Conservation (phyloP, 495 filamentous ascomycete genomes). For the Penicillium robsamsonii region DNA sequence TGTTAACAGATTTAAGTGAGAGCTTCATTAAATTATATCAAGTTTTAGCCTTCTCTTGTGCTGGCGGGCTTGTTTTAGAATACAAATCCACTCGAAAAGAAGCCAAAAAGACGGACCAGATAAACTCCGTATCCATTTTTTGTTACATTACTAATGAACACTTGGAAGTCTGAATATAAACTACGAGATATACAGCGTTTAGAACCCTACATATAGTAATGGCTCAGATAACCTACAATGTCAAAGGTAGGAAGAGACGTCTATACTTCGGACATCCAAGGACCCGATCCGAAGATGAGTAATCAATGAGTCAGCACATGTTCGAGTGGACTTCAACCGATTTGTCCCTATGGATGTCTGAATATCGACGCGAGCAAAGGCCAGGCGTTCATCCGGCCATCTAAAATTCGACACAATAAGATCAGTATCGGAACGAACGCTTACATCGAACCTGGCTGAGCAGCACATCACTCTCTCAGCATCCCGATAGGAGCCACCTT, state of each 20-base stretch:
- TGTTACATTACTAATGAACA: too few relatives aligned
- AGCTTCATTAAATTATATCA: too few relatives aligned
- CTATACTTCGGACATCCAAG: not conserved
- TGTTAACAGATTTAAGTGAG: too few relatives aligned
- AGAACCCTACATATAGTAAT: too few relatives aligned
- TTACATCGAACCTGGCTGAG: not conserved
- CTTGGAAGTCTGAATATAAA: too few relatives aligned
- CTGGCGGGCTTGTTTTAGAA: too few relatives aligned
- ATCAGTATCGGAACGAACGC: not conserved
- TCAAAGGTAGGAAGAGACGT: not conserved
- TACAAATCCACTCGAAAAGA: too few relatives aligned
- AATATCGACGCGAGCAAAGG: not conserved
- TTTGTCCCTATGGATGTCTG: not conserved
- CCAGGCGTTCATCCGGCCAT: not conserved
- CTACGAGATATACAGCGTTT: too few relatives aligned
- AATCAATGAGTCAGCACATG: not conserved
- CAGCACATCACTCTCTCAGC: not conserved
- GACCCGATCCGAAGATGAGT: not conserved
- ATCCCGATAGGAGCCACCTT: not conserved
- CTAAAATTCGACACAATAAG: not conserved
- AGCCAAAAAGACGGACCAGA: too few relatives aligned
- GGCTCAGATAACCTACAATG: not conserved
- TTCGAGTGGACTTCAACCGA: not conserved
- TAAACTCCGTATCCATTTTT: too few relatives aligned
- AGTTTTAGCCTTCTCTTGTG: too few relatives aligned